Evolutionary conservation across 192 early-diverging fungal genomes (phyloP), one percentile per base, ranked within the genome.

Genomic region (Coemansia sp.): DNA sequence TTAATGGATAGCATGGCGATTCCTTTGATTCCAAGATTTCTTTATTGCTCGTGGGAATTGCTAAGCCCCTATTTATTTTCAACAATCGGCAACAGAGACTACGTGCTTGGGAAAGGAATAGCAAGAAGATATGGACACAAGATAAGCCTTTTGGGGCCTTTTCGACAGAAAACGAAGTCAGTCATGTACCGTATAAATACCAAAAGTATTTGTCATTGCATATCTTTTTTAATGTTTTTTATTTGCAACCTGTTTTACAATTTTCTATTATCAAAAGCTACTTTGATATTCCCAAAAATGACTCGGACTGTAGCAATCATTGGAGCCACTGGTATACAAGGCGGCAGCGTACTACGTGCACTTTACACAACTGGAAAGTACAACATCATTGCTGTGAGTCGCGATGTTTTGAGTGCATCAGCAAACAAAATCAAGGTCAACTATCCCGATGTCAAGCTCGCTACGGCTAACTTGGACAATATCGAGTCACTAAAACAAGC

Each of bases 251-350:
- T 32, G 32, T 32, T 32, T 32, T 32, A 32, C 32, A 2, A 32
- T 32, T 32, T 32, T 32, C 4, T 32, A 32, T 32, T 32, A 32
- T 32, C 32, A 32, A 32, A 4, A 32, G 4, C 32, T 32, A 32
- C 32, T 32, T 32, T 32, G 32, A 32, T 32, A 50, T 50, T 21
- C 13, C 37, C 21, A 41, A 45, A 47, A n/a, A 76, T 77, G 76
- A 40, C 44, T 26, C 71, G 68, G 10, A 49, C 64, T 13, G 41
- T 72, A 21, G 70, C 70, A 6, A 68, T 77, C 23, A 47, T 71
- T 48, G 76, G 76, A 11, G 76, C 76, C 12, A 72, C 76, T 44
- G 76, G 76, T 4, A 49, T 66, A 23, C 76, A 77, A 45, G 75
- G 75, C 6, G 70, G 75, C 21, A 76, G 75, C 50, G 75, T 76